These are phyloP conservation scores for Pyricularia grisea DNA, from an alignment of 2,329 filamentous ascomycete genomes.

Conservation along the genomic window DNA sequence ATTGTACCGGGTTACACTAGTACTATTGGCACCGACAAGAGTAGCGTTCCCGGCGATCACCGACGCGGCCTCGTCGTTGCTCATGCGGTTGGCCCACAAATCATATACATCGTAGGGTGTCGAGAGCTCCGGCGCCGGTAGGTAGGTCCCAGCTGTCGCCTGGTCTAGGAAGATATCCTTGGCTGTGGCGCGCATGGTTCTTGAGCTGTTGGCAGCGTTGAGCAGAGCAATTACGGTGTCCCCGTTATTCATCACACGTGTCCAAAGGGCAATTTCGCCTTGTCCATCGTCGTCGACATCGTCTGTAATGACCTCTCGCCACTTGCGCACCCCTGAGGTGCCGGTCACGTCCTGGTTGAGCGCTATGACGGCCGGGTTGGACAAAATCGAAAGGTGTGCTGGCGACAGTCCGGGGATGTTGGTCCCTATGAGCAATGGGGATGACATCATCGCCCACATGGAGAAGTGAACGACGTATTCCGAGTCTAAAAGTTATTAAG, in stretches of 20 bases:
- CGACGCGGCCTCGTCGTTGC: conserved; percentile 27
- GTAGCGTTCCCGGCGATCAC: conserved; percentile 28
- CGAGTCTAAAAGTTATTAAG: conserved; percentile 3
- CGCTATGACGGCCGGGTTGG: conserved; percentile 31
- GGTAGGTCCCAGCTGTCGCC: conserved; percentile 25
- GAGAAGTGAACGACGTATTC: conserved; percentile 14
- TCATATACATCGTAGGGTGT: conserved; percentile 43
- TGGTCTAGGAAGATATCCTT: conserved; percentile 41
- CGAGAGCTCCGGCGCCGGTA: conserved; percentile 24
- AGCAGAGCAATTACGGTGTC: conserved; percentile 18
- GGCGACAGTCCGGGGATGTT: conserved; percentile 17
- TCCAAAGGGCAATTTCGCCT: conserved; percentile 10
- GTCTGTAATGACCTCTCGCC: conserved; percentile 2
- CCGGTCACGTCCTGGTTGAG: conserved; percentile 29
- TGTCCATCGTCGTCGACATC: conserved; percentile 8
- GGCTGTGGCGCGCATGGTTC: conserved; percentile 38
- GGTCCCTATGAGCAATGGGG: conserved; percentile 13
- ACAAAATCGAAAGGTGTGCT: conserved; percentile 25
- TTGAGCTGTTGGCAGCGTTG: conserved; percentile 31
- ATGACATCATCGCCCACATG: conserved; percentile 12
- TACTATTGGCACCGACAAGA: conserved; percentile 11
- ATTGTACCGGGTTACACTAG: conserved; percentile 26
- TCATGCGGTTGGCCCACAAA: conserved; percentile 47
- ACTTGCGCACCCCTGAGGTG: conserved; percentile 22
- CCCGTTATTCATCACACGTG: conserved; percentile 33